Percentiles rank a stretch among this genome's conserved stretches.
These are phyloP conservation scores for Euptelea pleiosperma DNA, from an alignment of 164 flowering plant species.

Conservation along the genomic window DNA sequence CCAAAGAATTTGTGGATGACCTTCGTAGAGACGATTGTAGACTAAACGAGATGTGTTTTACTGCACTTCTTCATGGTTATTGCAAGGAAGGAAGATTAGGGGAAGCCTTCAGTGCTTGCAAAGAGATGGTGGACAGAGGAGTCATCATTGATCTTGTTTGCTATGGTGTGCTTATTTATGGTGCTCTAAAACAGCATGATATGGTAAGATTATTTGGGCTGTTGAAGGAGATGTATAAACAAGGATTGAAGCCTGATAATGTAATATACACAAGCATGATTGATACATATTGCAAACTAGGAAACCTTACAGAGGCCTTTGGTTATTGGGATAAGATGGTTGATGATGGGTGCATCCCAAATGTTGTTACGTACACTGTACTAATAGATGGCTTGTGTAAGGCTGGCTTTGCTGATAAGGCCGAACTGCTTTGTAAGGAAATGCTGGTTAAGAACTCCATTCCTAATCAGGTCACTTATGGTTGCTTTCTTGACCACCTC, in stretches of 20 bases:
- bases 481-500: conserved; percentile 70
- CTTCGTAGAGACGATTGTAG: conserved; percentile 45
- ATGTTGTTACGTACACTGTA: conserved; percentile 73
- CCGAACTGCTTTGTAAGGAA: conserved; percentile 59
- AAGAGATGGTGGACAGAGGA: conserved; percentile 64
- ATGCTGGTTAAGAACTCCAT: conserved; percentile 45
- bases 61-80: conserved; percentile 68
- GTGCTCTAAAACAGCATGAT: conserved; percentile 43
- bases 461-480: conserved; percentile 73
- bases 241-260: conserved; percentile 63
- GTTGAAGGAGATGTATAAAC: conserved; percentile 57
- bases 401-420: conserved; percentile 60
- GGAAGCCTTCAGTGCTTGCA: conserved; percentile 54
- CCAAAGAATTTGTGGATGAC: conserved; percentile 65
- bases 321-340: conserved; percentile 68
- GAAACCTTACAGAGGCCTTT: conserved; percentile 57
- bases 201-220: conserved; percentile 25
- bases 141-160: conserved; percentile 69
- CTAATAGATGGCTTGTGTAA: conserved; percentile 74
- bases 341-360: conserved; percentile 60
- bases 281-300: conserved; percentile 57
- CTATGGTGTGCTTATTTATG: conserved; percentile 69
- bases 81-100: conserved; percentile 72
- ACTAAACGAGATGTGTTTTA: conserved; percentile 74
- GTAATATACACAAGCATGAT: conserved; percentile 75